phyloP scores from a whole-genome alignment of 2,329 filamentous ascomycete species.

The Cercospora janseana region DNA sequence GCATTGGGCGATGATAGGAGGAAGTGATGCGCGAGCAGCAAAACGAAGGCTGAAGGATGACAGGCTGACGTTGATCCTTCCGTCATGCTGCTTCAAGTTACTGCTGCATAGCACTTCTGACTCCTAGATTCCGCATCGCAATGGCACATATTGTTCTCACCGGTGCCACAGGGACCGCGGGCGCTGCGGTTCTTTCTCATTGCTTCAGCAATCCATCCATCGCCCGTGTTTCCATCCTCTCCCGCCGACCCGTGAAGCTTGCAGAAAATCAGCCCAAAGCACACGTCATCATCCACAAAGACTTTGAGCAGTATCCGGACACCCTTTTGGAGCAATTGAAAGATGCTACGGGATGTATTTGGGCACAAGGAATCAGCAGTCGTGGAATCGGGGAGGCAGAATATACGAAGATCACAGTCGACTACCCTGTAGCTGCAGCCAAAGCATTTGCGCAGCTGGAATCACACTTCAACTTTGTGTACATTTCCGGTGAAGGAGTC shows the following conservation, averaged over 20 bases:
- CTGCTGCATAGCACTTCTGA: not conserved
- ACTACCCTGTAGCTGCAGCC: constrained; percentile 64
- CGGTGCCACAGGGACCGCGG: constrained; percentile 46
- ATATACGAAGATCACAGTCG: constrained; percentile 66
- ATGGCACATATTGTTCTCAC: constrained; percentile 46
- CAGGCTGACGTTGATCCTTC: not conserved
- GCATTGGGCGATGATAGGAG: not conserved
- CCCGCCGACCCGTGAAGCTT: constrained; percentile 62
- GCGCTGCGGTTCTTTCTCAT: constrained; percentile 41
- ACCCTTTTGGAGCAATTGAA: constrained; percentile 59
- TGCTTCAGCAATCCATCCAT: constrained; percentile 48
- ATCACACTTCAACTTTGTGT: constrained; percentile 66
- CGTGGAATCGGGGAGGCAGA: constrained; percentile 35
- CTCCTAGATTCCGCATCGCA: not conserved
- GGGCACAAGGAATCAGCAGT: constrained; percentile 64
- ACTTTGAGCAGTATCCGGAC: constrained; percentile 62
- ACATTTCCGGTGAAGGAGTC: constrained; percentile 64
- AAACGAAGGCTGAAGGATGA: too few species aligned
- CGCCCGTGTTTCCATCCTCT: constrained; percentile 66
- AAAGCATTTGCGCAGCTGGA: constrained; percentile 56
- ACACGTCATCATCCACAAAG: constrained; percentile 65
- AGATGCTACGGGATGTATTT: constrained; percentile 67
- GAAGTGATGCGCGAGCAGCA: not conserved
- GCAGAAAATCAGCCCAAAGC: constrained; percentile 61
- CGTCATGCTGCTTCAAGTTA: not conserved